Evolutionary conservation across 1,284 basidiomycete species (phyloP), one percentile per base, ranked within the genome.

Genomic region (Sutorius eximius): DNA sequence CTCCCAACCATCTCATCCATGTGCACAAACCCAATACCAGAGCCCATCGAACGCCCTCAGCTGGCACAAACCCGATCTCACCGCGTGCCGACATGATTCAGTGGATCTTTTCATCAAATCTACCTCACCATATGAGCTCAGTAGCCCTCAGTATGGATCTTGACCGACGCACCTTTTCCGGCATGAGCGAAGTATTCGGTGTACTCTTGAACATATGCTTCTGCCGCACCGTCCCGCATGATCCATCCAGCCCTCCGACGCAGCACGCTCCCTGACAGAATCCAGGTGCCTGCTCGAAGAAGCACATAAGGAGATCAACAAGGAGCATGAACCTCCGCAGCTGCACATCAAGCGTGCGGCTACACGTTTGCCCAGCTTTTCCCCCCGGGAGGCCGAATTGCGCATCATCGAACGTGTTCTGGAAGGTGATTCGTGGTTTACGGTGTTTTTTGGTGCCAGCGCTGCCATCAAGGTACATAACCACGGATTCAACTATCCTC

Each of bases 361-460:
- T 65, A 83, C 87, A 22, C 79, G 83, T 29, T 72, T 91, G 16
- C 88, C 89, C 4, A 81, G 82, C 1, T 91, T 91, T 72, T 83
- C 86, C 61, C 76, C 83, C 51, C 80, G 91, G 3, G 82, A 79
- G 38, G 77, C 80, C 20, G 91, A 93, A 69, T 72, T 83, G 47
- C 77, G 77, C 52, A 80, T 82, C 10, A 73, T 93, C 37, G 82
- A 86, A 60, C 79, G 82, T 51, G 77, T 79, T 3, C 68, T 92
- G 22, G 82, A 83, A 45, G 85, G 86, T 12, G 82, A 89, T 40
- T 87, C 88, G 7, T 82, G 84, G 1, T 92, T 93, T 66, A 92
- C 89, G 0, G 78, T 93, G 6, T 72, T 93, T 3, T 91, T 89
- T 59, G 90, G 90, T 8, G 86, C 89, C n/a, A 87, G 85, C 60